These are phyloP conservation scores for Trichophyton verrucosum DNA, from an alignment of 2,329 filamentous ascomycete genomes.

Conservation along the genomic window DNA sequence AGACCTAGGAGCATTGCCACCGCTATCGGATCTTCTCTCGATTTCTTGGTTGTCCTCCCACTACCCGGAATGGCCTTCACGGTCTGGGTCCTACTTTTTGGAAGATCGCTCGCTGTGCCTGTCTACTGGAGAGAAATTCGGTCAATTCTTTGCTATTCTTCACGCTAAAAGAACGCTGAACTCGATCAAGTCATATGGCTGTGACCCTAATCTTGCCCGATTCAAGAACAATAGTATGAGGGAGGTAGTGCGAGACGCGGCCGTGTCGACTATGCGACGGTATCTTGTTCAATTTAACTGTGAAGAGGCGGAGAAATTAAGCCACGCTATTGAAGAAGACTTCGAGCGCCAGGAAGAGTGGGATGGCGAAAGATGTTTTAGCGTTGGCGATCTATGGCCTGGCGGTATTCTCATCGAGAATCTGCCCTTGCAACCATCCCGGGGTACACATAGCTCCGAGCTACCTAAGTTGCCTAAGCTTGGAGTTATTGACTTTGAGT, in stretches of 20 bases:
- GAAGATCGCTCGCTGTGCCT: background rate
- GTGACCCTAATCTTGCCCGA: background rate
- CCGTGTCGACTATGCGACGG: conserved; percentile 3
- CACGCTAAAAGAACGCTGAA: conserved; percentile 6
- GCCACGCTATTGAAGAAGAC: conserved; percentile 6
- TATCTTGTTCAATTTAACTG: conserved; percentile 5
- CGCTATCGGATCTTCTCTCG: conserved; percentile 4
- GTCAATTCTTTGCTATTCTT: background rate
- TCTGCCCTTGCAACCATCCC: background rate
- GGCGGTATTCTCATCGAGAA: conserved; percentile 6
- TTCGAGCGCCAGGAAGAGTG: conserved; percentile 5
- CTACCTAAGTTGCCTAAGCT: conserved; percentile 4
- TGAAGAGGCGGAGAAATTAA: background rate
- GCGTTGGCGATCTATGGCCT: conserved; percentile 9
- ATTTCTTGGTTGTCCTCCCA: background rate
- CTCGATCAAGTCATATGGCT: background rate
- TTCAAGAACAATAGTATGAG: conserved; percentile 6
- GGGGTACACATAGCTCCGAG: background rate
- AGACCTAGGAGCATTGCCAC: conserved; percentile 4
- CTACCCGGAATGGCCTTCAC: background rate
- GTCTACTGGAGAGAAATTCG: background rate
- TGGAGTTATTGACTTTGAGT: conserved; percentile 11
- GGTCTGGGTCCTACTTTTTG: background rate
- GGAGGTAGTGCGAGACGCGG: conserved; percentile 5
- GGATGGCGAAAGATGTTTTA: conserved; percentile 7